Percentiles rank a stretch among this genome's conserved stretches.
Conservation (phyloP, 208 protist species). For the Leishmania lainsoni region DNA sequence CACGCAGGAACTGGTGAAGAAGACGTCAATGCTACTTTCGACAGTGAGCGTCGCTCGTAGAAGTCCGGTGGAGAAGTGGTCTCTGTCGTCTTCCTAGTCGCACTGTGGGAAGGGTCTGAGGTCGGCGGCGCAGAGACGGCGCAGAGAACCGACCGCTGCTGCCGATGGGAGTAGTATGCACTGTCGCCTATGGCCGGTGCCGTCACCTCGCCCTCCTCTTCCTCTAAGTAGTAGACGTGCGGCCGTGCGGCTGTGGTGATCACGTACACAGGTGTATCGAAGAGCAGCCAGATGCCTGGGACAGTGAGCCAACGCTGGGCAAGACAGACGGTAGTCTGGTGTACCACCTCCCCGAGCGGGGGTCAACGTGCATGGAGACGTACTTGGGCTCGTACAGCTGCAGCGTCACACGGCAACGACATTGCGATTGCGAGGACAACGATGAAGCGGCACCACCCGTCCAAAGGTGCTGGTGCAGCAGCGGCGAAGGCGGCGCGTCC, state of each 20-base stretch:
- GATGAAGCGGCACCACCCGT: background rate
- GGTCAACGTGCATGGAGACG: slow-evolving; percentile 43
- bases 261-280: slow-evolving; percentile 69
- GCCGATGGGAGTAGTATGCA: background rate
- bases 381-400: slow-evolving; percentile 59
- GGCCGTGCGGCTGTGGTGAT: slow-evolving; percentile 38
- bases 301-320: slow-evolving; percentile 26
- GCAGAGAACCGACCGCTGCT: background rate
- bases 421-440: slow-evolving; percentile 1
- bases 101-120: background rate
- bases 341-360: slow-evolving; percentile 45
- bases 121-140: background rate
- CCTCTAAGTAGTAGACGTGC: slow-evolving; percentile 75
- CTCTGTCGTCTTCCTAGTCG: background rate
- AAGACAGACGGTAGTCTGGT: slow-evolving; percentile 53
- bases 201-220: slow-evolving; percentile 10
- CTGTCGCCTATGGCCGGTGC: background rate
- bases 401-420: slow-evolving; percentile 31
- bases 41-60: background rate
- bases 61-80: background rate
- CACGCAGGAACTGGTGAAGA: background rate
- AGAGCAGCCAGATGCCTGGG: slow-evolving; percentile 46
- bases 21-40: background rate
- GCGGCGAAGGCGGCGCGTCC: background rate
- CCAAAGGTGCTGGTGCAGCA: background rate